A percentile compares a stretch with the other conserved stretches of the same genome.
Conservation (phyloP, 768 basidiomycete genomes). For the Chiua virens region DNA sequence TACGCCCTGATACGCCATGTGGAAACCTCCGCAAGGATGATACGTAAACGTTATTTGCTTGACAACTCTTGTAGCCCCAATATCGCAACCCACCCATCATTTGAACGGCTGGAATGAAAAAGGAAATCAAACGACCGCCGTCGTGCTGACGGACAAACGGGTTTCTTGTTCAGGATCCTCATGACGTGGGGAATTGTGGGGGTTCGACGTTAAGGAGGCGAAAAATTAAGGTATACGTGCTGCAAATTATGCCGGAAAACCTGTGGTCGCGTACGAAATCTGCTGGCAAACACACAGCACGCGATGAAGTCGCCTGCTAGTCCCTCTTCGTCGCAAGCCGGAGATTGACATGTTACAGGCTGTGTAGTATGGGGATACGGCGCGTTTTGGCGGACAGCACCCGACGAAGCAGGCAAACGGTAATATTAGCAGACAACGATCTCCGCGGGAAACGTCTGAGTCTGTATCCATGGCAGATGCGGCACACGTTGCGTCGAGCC, state of each 20-base stretch:
- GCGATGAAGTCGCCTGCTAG: neutral
- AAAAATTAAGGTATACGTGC: neutral
- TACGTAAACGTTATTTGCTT: conserved; percentile 10
- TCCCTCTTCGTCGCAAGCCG: conserved; percentile 12
- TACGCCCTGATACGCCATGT: conserved; percentile 28
- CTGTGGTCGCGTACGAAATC: neutral
- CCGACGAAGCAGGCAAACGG: conserved; percentile 6
- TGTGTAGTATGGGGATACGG: conserved; percentile 20
- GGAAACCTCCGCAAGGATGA: conserved; percentile 6
- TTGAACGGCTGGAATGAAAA: neutral
- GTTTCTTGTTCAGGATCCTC: conserved; percentile 9
- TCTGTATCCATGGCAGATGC: conserved; percentile 27
- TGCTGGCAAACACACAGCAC: conserved; percentile 8
- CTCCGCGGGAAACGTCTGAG: conserved; percentile 29
- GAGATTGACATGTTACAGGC: conserved; percentile 19
- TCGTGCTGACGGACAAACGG: neutral
- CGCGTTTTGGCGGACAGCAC: conserved; percentile 14
- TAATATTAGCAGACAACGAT: conserved; percentile 16
- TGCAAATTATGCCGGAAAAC: neutral
- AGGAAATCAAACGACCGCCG: conserved; percentile 19
- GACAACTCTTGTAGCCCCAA: conserved; percentile 1
- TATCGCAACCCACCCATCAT: no score
- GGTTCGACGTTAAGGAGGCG: conserved; percentile 20
- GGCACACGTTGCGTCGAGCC: conserved; percentile 24
- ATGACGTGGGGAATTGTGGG: conserved; percentile 25